Base-by-base conservation (phyloP, 192 early-diverging fungal species). In the Oehlia diaphana region DNA sequence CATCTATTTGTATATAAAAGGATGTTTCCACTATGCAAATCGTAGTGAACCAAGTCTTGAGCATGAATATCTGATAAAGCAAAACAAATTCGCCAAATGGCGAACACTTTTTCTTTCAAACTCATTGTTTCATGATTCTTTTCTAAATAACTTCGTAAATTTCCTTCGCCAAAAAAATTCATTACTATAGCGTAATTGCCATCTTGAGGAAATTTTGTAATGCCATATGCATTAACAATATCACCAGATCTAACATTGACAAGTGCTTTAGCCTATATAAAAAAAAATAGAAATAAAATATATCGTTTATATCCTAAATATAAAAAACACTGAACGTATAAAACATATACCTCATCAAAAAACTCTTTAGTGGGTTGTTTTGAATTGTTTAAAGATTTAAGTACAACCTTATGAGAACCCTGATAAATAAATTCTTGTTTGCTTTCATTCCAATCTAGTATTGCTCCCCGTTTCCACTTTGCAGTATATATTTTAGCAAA, bases 161-260 rank as follows among this genome's bases (percentile, higher is more conserved):
- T 82, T 19, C 85, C 85, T 67, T 86, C 83, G 28, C 58, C 62
- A 33, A 79, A 83, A 58, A 76, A 79, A 12, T 84, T 85, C 84
- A 85, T 85, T 4, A 85, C 84, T 74, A 85, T 81, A 14, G 21
- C 39, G 16, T 35, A 70, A 70, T 42, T 13, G 33, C 33, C 33
- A 39, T 14, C 21, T 13, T 12, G 13, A 64, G n/a, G n/a, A 70
- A 39, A 21, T 42, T 70, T 70, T 3, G 68, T 70, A 35, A 70
- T n/a, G 4, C 68, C 68, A 70, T 39, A 70, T 6, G 68, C 63
- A 64, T 64, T 64, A 64, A 64, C 63, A 64, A 64, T 64, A 21
- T 64, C 63, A 12, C 63, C 63, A n/a, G 63, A 64, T 64, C 63
- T 64, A 26, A 64, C 26, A 12, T 64, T n/a, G 12, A 28, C n/a